Evolutionary conservation across 1,284 basidiomycete genomes (phyloP).

Genomic region (Wolfiporia cocos): DNA sequence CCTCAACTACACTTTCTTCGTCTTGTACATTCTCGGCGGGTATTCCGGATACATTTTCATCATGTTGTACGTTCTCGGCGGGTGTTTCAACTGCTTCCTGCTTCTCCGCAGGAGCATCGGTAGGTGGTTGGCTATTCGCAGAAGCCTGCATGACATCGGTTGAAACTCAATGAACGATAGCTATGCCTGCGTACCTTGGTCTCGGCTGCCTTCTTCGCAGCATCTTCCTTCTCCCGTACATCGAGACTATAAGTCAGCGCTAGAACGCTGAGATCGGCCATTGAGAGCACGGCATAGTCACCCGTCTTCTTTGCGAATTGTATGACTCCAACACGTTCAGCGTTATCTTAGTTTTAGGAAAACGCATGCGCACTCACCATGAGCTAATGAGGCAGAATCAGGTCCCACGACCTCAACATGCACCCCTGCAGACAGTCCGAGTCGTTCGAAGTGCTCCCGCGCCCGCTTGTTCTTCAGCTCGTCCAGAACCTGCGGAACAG

Average conservation of each 20-base stretch:
- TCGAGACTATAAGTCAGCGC: constrained; percentile 84
- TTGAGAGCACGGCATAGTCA: constrained; percentile 91
- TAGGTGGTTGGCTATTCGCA: no score
- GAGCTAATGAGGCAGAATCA: constrained; percentile 64
- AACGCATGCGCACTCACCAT: constrained; percentile 47
- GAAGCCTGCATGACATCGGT: no score
- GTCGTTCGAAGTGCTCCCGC: constrained; percentile 77
- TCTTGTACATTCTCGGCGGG: constrained; percentile 13
- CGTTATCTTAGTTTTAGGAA: not conserved
- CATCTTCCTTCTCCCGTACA: constrained; percentile 40
- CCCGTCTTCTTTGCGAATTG: constrained; percentile 95
- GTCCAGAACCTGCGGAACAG: constrained; percentile 83
- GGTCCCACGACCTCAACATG: constrained; percentile 72
- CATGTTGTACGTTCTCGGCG: constrained; percentile 14
- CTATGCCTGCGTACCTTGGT: no score
- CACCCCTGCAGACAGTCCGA: constrained; percentile 71
- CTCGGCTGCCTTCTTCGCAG: not conserved
- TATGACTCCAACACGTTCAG: constrained; percentile 52
- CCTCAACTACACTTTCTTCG: no score
- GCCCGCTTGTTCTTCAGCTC: constrained; percentile 87
- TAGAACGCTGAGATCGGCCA: constrained; percentile 87
- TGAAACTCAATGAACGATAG: no score
- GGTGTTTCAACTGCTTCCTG: constrained; percentile 1
- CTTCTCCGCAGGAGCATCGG: not conserved
- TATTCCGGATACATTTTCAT: constrained; percentile 1